Evolutionary conservation across 371 early-diverging fungal genomes (phyloP), one percentile per base, ranked within the genome.

Genomic region (Mortierella sp.): DNA sequence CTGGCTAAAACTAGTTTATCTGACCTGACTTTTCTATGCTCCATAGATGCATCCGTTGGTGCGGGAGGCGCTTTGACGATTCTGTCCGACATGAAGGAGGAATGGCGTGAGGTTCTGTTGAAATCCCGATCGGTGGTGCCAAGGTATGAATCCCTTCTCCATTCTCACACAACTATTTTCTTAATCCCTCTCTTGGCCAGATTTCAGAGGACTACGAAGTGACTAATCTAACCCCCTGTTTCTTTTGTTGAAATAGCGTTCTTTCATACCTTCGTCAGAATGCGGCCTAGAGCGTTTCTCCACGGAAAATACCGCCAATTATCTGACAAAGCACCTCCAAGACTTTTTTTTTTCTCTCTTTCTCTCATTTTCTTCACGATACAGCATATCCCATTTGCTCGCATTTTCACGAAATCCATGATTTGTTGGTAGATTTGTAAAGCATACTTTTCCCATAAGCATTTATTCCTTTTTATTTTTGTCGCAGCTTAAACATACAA

Each of bases 1-100:
- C n/a, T n/a, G n/a, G n/a, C n/a, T n/a, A n/a, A n/a, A 53, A 58
- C 4, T 21, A 7, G 19, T 48, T 18, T 12, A 55, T 56, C 15
- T 12, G 48, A 0, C 57, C 25, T 7, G 1, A 18, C 18, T 0
- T 26, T 7, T 23, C 53, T 71, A 57, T 55, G 23, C 53, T 66
- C 25, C 63, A 59, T 84, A 70, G 85, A 87, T 18, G 56, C 94
- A 2, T 86, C 92, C 2, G 90, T 97, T 16, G 98, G 98, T 1
- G 98, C 97, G 0, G 99, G 99, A 48, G 99, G 98, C 30, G 99
- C 98, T 0, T 89, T 98, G 52, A 94, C 96, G 0, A 89, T 90
- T 21, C 82, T 97, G 37, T 95, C 95, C 0, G 89, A 95, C 79
- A 90, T 96, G 0, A 85, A 87, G 25, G 92, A 89, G 25, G 99